These are phyloP conservation scores for Notholithocarpus densiflorus DNA, from an alignment of 306 rosid species.

Conservation along the genomic window DNA sequence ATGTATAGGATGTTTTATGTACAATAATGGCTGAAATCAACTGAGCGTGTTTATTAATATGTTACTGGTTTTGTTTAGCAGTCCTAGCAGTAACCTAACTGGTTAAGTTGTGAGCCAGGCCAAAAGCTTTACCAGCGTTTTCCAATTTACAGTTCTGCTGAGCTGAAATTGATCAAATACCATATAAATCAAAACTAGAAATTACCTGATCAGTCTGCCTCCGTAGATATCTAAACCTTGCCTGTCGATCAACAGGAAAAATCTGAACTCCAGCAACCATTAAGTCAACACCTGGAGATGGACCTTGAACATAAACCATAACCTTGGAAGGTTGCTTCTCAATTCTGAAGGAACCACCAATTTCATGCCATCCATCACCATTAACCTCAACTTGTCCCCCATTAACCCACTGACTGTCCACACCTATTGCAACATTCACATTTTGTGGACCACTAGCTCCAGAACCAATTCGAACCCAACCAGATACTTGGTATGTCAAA, in stretches of 20 bases:
- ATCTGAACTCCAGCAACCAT: slow-evolving; percentile 92
- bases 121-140: not conserved
- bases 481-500: slow-evolving; percentile 85
- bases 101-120: not conserved
- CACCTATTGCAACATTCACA: slow-evolving; percentile 66
- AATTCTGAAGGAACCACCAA: slow-evolving; percentile 89
- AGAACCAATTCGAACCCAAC: slow-evolving; percentile 76
- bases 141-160: not conserved
- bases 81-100: not conserved
- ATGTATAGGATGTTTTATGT: not conserved
- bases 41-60: too few relatives aligned
- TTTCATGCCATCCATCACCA: slow-evolving; percentile 77
- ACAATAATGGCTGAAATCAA: not conserved
- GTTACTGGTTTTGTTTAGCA: too few relatives aligned
- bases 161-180: slow-evolving; percentile 5
- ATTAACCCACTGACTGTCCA: slow-evolving; percentile 89
- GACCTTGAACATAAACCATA: slow-evolving; percentile 85
- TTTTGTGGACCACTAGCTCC: slow-evolving; percentile 70
- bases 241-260: slow-evolving; percentile 77
- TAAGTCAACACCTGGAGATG: slow-evolving; percentile 72
- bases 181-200: not conserved
- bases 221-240: slow-evolving; percentile 66
- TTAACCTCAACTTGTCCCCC: slow-evolving; percentile 70
- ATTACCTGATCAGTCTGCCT: slow-evolving; percentile 75
- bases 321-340: slow-evolving; percentile 87